Conservation (phyloP, 1,284 basidiomycete genomes). For the Nidula niveotomentosa region DNA sequence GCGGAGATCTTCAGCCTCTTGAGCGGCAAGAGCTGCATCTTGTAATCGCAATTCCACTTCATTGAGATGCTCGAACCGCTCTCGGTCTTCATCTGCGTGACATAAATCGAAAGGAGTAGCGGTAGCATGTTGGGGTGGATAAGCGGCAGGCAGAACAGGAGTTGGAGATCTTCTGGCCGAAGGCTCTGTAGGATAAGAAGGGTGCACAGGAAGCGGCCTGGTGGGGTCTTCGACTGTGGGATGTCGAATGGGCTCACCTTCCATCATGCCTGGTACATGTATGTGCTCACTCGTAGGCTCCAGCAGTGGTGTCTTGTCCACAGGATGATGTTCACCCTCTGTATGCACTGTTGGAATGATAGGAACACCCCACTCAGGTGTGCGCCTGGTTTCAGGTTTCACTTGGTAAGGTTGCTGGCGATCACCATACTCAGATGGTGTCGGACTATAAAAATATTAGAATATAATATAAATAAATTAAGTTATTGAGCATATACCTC, state of each 20-base stretch:
- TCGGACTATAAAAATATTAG: slow-evolving; percentile 7
- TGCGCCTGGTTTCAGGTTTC: not conserved
- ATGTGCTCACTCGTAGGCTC: not conserved
- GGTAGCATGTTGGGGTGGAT: slow-evolving; percentile 22
- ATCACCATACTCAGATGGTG: slow-evolving; percentile 13
- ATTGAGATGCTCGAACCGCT: slow-evolving; percentile 51
- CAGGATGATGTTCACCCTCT: not conserved
- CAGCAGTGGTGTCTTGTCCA: not conserved
- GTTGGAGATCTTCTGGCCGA: slow-evolving; percentile 1
- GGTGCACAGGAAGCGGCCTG: slow-evolving; percentile 7
- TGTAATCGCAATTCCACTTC: slow-evolving; percentile 51
- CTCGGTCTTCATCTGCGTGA: slow-evolving; percentile 49
- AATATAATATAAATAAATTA: not conserved
- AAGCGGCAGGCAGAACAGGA: not conserved
- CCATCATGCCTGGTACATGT: not conserved
- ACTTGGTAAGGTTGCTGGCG: not conserved
- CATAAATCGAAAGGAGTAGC: slow-evolving; percentile 34
- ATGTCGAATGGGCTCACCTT: not conserved
- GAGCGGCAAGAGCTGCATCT: slow-evolving; percentile 42
- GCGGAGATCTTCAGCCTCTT: slow-evolving; percentile 58
- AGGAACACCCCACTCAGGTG: slow-evolving; percentile 1
- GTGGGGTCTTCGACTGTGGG: slow-evolving; percentile 6
- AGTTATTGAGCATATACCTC: slow-evolving; percentile 8
- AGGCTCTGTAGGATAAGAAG: slow-evolving; percentile 1
- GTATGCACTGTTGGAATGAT: not conserved